phyloP scores from a whole-genome alignment of 805 yeast genomes.

The Jamesozyma spencerorum region DNA sequence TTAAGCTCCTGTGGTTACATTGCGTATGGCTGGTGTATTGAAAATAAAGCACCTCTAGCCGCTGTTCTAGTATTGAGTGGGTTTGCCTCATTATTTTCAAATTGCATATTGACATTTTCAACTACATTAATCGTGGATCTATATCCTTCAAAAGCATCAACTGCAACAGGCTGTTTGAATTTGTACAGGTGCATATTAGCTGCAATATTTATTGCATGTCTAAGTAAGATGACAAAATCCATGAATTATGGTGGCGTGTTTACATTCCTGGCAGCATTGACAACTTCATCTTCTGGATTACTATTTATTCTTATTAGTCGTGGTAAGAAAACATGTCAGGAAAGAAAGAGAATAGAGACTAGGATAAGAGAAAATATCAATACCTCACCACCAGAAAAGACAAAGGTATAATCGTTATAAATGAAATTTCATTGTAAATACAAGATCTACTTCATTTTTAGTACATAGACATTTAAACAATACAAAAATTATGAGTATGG shows the following conservation, averaged over 20 bases:
- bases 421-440: too few species aligned
- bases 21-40: slow-evolving; percentile 68
- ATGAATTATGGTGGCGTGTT: slow-evolving; percentile 71
- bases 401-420: too few species aligned
- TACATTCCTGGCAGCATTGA: slow-evolving; percentile 55
- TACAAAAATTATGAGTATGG: too few species aligned
- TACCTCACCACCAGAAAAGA: background rate
- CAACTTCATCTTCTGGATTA: slow-evolving; percentile 20
- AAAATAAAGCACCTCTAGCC: slow-evolving; percentile 38
- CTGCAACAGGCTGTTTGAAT: slow-evolving; percentile 67
- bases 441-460: too few species aligned
- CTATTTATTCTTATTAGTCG: slow-evolving; percentile 25
- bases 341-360: slow-evolving; percentile 10
- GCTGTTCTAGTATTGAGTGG: slow-evolving; percentile 52
- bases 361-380: background rate
- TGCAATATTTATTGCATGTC: slow-evolving; percentile 61
- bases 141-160: slow-evolving; percentile 59
- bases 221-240: slow-evolving; percentile 46
- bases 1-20: slow-evolving; percentile 34
- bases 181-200: slow-evolving; percentile 62
- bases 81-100: slow-evolving; percentile 48
- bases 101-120: slow-evolving; percentile 47
- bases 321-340: slow-evolving; percentile 25
- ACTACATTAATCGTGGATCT: slow-evolving; percentile 70
- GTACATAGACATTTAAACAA: too few species aligned